These are phyloP conservation scores for Claviceps africana DNA, from an alignment of 2,329 filamentous ascomycete genomes.

Conservation along the genomic window DNA sequence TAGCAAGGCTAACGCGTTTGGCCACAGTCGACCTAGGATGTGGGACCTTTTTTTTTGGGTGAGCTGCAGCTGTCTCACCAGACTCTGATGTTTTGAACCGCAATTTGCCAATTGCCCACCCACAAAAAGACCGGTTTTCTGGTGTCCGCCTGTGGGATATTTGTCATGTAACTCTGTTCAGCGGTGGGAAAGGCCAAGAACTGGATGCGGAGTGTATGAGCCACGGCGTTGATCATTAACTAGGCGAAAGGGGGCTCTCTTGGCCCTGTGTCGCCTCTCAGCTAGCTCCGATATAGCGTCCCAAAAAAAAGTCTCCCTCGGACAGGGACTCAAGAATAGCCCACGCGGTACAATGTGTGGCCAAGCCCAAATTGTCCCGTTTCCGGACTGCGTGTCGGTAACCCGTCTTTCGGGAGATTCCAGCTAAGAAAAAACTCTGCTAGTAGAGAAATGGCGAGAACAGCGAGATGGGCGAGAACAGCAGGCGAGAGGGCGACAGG, in stretches of 20 bases:
- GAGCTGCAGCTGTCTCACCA: constrained; percentile 17
- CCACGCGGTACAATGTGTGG: background rate
- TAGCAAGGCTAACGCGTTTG: background rate
- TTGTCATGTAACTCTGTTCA: background rate
- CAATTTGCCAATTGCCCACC: constrained; percentile 12
- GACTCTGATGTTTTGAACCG: constrained; percentile 11
- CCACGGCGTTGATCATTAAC: background rate
- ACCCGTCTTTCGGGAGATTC: background rate
- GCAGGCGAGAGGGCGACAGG: background rate
- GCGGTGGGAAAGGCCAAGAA: background rate
- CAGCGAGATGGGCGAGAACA: background rate
- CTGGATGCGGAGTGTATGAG: background rate
- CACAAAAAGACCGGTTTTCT: constrained; percentile 3
- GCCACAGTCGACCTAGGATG: background rate
- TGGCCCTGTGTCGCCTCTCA: background rate
- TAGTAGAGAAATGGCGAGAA: no score
- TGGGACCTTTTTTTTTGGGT: constrained; percentile 12
- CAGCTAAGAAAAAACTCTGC: background rate
- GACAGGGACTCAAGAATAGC: background rate
- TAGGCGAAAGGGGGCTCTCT: background rate
- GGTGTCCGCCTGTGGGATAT: background rate
- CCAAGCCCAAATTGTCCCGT: background rate
- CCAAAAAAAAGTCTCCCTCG: background rate
- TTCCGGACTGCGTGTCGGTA: background rate
- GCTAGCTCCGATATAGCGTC: background rate